A percentile compares a stretch with the other conserved stretches of the same genome.
Conservation (phyloP, 2,329 filamentous ascomycete species). For the Rutstroemia sp. region DNA sequence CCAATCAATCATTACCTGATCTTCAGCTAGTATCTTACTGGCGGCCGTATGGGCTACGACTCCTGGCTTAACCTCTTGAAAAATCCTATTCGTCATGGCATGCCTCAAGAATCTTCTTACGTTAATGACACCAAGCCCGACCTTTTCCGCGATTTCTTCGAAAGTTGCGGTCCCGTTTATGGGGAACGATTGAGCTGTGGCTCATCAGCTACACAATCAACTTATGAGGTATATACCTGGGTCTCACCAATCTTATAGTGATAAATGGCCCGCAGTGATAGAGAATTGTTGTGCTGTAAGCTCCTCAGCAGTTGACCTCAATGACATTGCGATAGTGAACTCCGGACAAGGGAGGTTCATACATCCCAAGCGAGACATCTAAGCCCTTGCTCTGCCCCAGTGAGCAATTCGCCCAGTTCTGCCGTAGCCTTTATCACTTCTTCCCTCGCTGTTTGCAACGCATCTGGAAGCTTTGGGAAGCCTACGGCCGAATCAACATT, state of each 20-base stretch:
- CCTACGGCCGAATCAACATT: slow-evolving; percentile 37
- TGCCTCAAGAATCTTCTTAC: slow-evolving; percentile 45
- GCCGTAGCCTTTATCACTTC: slow-evolving; percentile 42
- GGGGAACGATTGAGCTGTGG: slow-evolving; percentile 44
- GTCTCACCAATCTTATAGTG: slow-evolving; percentile 41
- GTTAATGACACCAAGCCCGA: slow-evolving; percentile 41
- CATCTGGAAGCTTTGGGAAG: slow-evolving; percentile 40
- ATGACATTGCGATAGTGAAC: not conserved
- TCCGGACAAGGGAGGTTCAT: slow-evolving; percentile 19
- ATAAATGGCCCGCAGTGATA: slow-evolving; percentile 44
- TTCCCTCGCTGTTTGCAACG: slow-evolving; percentile 38
- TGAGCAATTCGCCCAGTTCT: slow-evolving; percentile 40
- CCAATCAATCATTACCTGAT: slow-evolving; percentile 44
- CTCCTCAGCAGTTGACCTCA: slow-evolving; percentile 10
- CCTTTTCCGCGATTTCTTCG: slow-evolving; percentile 38
- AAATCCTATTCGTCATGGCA: slow-evolving; percentile 50
- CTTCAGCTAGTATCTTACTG: slow-evolving; percentile 43
- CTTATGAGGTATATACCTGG: not conserved
- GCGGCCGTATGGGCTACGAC: slow-evolving; percentile 48
- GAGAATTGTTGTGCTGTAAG: slow-evolving; percentile 40
- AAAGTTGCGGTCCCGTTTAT: slow-evolving; percentile 39
- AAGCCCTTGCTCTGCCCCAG: slow-evolving; percentile 43
- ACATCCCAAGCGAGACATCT: slow-evolving; percentile 47
- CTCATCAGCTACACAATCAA: slow-evolving; percentile 8
- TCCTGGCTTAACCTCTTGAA: slow-evolving; percentile 43